Conservation (phyloP, 2,329 filamentous ascomycete genomes). For the Colletotrichum euphorbiae region DNA sequence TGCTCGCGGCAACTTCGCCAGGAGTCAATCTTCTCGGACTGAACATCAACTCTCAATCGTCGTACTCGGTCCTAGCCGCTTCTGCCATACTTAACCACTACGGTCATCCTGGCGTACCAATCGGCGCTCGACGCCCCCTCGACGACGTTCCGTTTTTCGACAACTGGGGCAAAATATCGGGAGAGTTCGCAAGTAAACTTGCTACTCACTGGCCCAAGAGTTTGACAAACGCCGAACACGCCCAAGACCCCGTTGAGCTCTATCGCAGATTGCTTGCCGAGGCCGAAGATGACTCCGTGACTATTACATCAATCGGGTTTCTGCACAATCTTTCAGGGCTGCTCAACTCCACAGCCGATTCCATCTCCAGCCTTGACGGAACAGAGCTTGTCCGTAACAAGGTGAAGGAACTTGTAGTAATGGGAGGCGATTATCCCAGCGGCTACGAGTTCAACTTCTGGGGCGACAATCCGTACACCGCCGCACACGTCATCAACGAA, state of each 20-base stretch:
- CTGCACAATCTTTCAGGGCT: conserved; percentile 60
- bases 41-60: conserved; percentile 55
- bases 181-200: conserved; percentile 60
- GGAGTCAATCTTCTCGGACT: conserved; percentile 53
- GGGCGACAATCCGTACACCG: conserved; percentile 50
- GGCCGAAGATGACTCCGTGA: conserved; percentile 55
- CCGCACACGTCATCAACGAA: conserved; percentile 57
- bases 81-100: conserved; percentile 56
- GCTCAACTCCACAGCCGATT: conserved; percentile 57
- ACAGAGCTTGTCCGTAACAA: conserved; percentile 56
- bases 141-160: conserved; percentile 59
- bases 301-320: conserved; percentile 59
- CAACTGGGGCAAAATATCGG: conserved; percentile 49
- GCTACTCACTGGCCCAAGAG: conserved; percentile 56
- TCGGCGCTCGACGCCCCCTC: conserved; percentile 55
- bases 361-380: conserved; percentile 52
- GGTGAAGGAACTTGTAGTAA: conserved; percentile 47
- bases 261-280: conserved; percentile 58
- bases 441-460: conserved; percentile 63
- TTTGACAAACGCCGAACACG: conserved; percentile 49
- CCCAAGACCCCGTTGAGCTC: conserved; percentile 56
- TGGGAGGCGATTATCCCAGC: conserved; percentile 52
- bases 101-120: conserved; percentile 49
- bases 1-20: conserved; percentile 54
- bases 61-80: conserved; percentile 55